These are phyloP conservation scores for Nothophaeocryptopus gaeumannii DNA, from an alignment of 2,329 filamentous ascomycete genomes.

Conservation along the genomic window DNA sequence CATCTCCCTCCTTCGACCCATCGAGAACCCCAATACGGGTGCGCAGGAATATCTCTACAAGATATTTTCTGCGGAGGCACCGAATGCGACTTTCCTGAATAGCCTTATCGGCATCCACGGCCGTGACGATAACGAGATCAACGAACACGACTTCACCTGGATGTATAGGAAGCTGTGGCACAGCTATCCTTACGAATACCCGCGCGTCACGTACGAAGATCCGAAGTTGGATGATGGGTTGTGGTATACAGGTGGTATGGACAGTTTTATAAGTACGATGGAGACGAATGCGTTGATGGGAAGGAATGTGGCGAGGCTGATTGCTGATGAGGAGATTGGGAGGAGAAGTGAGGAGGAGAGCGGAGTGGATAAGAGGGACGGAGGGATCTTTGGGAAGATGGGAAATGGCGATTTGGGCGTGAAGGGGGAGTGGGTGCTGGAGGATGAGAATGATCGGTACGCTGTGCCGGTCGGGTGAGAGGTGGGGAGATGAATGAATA, in stretches of 20 bases:
- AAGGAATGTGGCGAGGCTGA: constrained; percentile 72
- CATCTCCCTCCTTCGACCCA: constrained; percentile 68
- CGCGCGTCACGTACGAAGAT: constrained; percentile 83
- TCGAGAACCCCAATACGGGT: constrained; percentile 50
- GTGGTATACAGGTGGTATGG: constrained; percentile 70
- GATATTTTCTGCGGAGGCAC: constrained; percentile 58
- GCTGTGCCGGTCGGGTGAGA: neutral
- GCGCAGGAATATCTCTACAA: constrained; percentile 60
- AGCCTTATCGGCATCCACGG: constrained; percentile 43
- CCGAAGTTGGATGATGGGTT: constrained; percentile 64
- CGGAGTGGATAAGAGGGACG: neutral
- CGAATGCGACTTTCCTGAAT: constrained; percentile 49
- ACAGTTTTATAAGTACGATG: constrained; percentile 96
- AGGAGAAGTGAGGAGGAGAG: neutral
- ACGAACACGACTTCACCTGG: constrained; percentile 63
- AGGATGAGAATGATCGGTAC: constrained; percentile 7
- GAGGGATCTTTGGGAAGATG: neutral
- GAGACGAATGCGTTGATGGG: constrained; percentile 93
- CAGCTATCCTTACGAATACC: constrained; percentile 81
- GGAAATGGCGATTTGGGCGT: neutral
- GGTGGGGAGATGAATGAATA: neutral
- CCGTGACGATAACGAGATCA: constrained; percentile 24
- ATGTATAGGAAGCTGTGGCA: constrained; percentile 74
- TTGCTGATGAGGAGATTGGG: constrained; percentile 51
- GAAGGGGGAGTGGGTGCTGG: neutral